phyloP scores from a whole-genome alignment of 169 alveolate species.

The Cytauxzoon felis region DNA sequence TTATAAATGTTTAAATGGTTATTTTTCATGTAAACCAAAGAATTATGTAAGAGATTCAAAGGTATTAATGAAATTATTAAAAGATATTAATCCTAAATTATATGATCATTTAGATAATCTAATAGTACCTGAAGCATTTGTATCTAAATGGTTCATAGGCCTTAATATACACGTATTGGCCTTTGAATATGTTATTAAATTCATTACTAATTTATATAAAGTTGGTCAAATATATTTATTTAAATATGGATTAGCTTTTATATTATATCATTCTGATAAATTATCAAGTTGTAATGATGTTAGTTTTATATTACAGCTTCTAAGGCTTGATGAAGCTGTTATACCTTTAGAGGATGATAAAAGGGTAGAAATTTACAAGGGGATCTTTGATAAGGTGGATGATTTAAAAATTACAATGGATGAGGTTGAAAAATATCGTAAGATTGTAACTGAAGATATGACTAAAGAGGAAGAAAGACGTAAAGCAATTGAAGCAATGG shows the following conservation, averaged over 20 bases:
- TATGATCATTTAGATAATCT: conserved; percentile 59
- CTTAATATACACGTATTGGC: conserved; percentile 68
- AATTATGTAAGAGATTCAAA: conserved; percentile 73
- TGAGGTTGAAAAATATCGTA: conserved; percentile 45
- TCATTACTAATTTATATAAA: conserved; percentile 57
- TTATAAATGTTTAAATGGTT: conserved; percentile 64
- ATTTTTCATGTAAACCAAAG: conserved; percentile 72
- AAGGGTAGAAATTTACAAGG: conserved; percentile 60
- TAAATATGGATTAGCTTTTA: conserved; percentile 67
- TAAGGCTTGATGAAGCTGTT: conserved; percentile 65
- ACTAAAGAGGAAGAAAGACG: conserved; percentile 63
- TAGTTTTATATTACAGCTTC: conserved; percentile 53
- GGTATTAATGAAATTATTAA: conserved; percentile 68
- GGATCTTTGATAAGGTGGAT: conserved; percentile 51
- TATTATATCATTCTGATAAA: conserved; percentile 49
- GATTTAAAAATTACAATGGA: conserved; percentile 50
- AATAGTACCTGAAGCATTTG: conserved; percentile 76
- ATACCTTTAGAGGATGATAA: conserved; percentile 59
- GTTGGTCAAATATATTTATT: conserved; percentile 68
- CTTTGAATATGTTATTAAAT: conserved; percentile 62
- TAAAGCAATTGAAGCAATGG: conserved; percentile 48
- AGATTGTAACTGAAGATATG: conserved; percentile 64
- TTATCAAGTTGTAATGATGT: conserved; percentile 65
- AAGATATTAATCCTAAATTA: conserved; percentile 52
- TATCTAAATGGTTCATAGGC: conserved; percentile 79